These are phyloP conservation scores for Cyamopsis tetragonoloba DNA, from an alignment of 306 rosid genomes.

Conservation along the genomic window DNA sequence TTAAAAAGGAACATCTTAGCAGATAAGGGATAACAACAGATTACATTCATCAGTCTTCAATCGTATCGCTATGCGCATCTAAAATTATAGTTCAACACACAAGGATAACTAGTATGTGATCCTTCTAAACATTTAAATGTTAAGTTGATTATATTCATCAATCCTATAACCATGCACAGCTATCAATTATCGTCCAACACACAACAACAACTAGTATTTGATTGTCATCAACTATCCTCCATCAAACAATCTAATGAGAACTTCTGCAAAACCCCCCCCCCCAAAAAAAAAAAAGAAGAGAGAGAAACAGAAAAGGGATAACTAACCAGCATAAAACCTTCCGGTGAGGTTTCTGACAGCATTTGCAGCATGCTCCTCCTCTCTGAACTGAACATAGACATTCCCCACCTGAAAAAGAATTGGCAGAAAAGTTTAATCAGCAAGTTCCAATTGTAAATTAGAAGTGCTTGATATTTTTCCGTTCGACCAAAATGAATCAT, in stretches of 20 bases:
- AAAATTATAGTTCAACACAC: no score
- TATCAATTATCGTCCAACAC: no score
- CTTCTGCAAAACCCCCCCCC: no score
- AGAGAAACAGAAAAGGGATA: not conserved
- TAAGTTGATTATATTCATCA: no score
- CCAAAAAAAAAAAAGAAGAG: not conserved
- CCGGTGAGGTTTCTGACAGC: conserved; percentile 53
- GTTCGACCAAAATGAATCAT: no score
- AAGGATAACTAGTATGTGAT: no score
- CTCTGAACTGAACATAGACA: conserved; percentile 71
- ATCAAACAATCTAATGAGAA: not conserved
- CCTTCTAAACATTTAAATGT: no score
- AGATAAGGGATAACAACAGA: not conserved
- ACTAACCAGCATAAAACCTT: conserved; percentile 64
- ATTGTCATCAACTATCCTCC: not conserved
- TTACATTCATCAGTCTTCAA: not conserved
- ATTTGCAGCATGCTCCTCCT: conserved; percentile 65
- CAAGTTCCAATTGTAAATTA: no score
- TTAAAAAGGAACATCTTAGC: not conserved
- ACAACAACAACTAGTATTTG: not conserved
- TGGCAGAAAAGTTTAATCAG: no score
- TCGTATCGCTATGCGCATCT: no score
- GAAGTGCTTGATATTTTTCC: no score
- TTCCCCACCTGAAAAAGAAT: conserved; percentile 54
- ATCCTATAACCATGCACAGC: no score